Conservation (phyloP, 768 basidiomycete species). For the Saitozyma sp. region DNA sequence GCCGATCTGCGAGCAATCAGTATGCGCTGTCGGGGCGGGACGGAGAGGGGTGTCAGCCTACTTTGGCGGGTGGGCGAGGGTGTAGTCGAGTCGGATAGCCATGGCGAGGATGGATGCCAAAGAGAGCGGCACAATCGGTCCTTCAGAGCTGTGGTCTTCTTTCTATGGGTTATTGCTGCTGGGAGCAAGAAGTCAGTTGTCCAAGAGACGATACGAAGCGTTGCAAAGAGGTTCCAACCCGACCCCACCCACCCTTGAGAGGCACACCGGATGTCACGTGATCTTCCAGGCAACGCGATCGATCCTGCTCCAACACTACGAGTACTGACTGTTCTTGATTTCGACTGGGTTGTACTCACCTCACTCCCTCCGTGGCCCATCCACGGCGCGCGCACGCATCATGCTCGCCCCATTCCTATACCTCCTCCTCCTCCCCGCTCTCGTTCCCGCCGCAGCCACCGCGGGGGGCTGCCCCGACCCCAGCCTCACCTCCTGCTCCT, state of each 20-base stretch:
- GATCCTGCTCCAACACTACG: no score
- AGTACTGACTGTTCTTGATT: no score
- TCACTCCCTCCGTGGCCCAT: not conserved
- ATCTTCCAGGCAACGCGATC: no score
- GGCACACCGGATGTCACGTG: no score
- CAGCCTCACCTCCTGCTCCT: conserved; percentile 19
- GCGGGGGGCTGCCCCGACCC: not conserved
- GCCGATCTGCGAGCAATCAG: conserved; percentile 14
- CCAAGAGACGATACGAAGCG: not conserved
- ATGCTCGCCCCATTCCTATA: not conserved
- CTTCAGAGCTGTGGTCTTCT: not conserved
- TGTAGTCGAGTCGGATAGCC: conserved; percentile 27
- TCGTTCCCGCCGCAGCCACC: not conserved
- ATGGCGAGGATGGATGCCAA: conserved; percentile 4
- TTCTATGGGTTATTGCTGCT: not conserved
- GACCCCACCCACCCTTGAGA: no score
- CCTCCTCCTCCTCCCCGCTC: not conserved
- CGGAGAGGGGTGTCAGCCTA: conserved; percentile 5
- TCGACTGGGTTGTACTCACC: not conserved
- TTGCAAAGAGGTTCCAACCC: no score
- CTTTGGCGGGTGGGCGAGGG: conserved; percentile 21
- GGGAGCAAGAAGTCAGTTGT: not conserved
- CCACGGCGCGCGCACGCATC: not conserved
- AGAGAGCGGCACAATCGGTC: not conserved
- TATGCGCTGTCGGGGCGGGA: not conserved